Base-by-base conservation (phyloP, 495 filamentous ascomycete genomes). In the Hypoxylon lenormandii region DNA sequence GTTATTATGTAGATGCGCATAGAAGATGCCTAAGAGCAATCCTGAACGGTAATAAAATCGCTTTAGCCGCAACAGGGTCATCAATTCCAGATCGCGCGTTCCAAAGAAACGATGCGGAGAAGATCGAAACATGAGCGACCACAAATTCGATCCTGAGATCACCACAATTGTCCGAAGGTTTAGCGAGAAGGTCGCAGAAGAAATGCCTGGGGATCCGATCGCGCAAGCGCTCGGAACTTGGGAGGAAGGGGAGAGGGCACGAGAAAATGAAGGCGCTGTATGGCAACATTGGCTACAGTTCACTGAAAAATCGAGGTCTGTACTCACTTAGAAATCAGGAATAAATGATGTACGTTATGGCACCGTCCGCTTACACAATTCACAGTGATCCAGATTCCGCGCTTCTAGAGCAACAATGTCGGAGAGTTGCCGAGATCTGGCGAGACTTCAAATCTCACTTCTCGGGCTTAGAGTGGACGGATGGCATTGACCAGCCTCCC, bases 161-260 rank as follows among this genome's bases (percentile, higher is more conserved):
- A 42, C 38, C 13, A 42, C 38, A 5, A n/a, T 42, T 16, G 38
- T 42, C 4, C 38, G 38, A 42, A 42, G 38, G 38, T 42, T 42
- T 16, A 42, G 38, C 6, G 38, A 42, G 6, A 42, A 42, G 6
- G 13, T 42, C 8, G 38, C 38, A 42, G 13, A 42, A 42, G 38
- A 42, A 42, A 42, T 42, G 38, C 38, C 38, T 15, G 6, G 15
- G 4, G 38, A 42, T 42, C 12, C 38, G 15, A 42, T 42, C 15
- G 38, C 38, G 13, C 38, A 42, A 42, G 38, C 38, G 8, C 38
- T 42, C 38, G 38, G 38, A 42, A 42, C 38, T 16, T 42, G 38
- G 38, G 38, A 15, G 15, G 38, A 42, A 16, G 38, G 15, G 8
- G 38, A 42, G 38, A 42, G 15, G 6, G 38, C 38, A 42, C 38